phyloP scores from a whole-genome alignment of 495 filamentous ascomycete genomes.

The Penicillium diatomitis region DNA sequence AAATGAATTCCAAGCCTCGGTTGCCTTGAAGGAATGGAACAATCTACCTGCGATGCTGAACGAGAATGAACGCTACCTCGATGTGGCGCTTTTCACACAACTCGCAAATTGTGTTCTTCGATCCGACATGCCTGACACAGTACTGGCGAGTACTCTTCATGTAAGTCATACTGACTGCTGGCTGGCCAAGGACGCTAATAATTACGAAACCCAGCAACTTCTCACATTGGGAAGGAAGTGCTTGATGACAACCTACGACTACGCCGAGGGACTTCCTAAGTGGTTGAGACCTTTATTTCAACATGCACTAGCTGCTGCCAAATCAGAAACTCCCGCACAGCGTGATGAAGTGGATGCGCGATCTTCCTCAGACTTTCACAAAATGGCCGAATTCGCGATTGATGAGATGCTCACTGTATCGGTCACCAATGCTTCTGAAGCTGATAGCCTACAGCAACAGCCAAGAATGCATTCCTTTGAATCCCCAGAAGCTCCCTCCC shows the following conservation, averaged over 20 bases:
- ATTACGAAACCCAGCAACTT: not conserved
- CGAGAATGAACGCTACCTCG: not conserved
- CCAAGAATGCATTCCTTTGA: not conserved
- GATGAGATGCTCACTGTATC: slow-evolving; percentile 44
- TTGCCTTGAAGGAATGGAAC: not conserved
- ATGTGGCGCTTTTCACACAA: not conserved
- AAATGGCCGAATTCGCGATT: slow-evolving; percentile 19
- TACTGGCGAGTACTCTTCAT: not conserved
- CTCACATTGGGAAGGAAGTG: no score
- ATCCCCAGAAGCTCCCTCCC: no score
- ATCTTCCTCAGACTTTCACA: not conserved
- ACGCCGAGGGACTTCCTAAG: no score
- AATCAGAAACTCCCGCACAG: not conserved
- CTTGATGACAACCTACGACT: no score
- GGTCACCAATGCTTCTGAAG: slow-evolving; percentile 16
- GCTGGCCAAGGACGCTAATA: not conserved
- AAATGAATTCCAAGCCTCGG: not conserved
- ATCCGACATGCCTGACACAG: not conserved
- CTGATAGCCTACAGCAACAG: not conserved
- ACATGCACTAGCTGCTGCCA: not conserved
- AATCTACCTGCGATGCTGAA: not conserved
- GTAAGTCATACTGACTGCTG: not conserved
- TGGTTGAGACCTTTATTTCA: not conserved
- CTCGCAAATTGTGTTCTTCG: not conserved
- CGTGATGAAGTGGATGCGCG: not conserved